Conservation (phyloP, 805 yeast species). For the Saccharomycopsis olivae region DNA sequence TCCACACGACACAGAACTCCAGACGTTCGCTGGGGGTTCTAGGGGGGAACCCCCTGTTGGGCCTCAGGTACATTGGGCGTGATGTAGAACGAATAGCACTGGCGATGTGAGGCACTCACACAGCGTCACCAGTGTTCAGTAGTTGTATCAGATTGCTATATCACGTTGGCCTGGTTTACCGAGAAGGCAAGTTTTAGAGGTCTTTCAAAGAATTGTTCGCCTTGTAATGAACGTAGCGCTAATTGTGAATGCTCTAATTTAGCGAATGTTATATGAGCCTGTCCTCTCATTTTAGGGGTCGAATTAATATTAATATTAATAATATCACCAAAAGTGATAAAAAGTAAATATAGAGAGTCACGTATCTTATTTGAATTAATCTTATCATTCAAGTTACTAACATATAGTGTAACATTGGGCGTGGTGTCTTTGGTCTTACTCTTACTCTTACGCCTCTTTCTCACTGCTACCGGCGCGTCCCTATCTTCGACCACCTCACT, state of each 20-base stretch:
- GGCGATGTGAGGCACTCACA: too few species aligned
- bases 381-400: constrained; percentile 50
- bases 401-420: constrained; percentile 41
- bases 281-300: constrained; percentile 49
- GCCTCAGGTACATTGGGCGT: too few species aligned
- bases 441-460: not conserved
- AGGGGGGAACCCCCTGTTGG: too few species aligned
- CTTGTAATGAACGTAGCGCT: constrained; percentile 39
- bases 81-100: too few species aligned
- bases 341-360: constrained; percentile 46
- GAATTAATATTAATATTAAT: constrained; percentile 35
- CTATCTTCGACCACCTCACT: too few species aligned
- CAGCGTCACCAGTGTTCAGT: too few species aligned
- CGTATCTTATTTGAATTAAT: constrained; percentile 34
- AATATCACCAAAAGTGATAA: constrained; percentile 57
- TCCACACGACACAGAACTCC: too few species aligned
- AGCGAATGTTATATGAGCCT: constrained; percentile 51
- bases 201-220: constrained; percentile 42
- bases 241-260: constrained; percentile 38
- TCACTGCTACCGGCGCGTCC: too few species aligned
- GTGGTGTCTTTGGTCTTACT: constrained; percentile 2
- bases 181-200: constrained; percentile 36
- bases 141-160: not conserved
- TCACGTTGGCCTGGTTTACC: constrained; percentile 23
- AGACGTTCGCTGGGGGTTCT: too few species aligned